Conservation (phyloP, 192 early-diverging fungal species). For the Coemansia sp. region DNA sequence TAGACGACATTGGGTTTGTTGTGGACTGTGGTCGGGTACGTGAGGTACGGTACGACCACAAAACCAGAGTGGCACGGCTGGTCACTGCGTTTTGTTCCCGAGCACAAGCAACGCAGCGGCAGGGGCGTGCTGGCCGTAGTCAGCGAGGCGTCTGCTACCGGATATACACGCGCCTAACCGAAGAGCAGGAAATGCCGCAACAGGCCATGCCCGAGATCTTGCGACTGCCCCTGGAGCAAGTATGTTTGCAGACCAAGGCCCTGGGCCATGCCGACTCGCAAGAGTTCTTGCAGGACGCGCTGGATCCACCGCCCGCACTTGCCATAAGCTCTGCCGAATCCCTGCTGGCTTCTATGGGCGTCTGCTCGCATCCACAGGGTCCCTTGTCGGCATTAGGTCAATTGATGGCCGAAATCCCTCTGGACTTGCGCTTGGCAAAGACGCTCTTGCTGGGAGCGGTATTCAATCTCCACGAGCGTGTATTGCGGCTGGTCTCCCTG, state of each 20-base stretch:
- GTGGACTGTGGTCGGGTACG: constrained; percentile 70
- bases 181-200: constrained; percentile 56
- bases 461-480: constrained; percentile 70
- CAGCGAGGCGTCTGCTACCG: constrained; percentile 74
- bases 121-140: constrained; percentile 83
- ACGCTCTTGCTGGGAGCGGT: constrained; percentile 72
- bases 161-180: constrained; percentile 58
- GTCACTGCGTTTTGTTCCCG: constrained; percentile 53
- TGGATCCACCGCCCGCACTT: constrained; percentile 64
- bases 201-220: constrained; percentile 75
- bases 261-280: constrained; percentile 62
- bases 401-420: constrained; percentile 68
- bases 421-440: constrained; percentile 76
- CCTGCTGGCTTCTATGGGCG: constrained; percentile 61
- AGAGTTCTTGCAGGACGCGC: constrained; percentile 55
- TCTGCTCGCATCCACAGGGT: constrained; percentile 48
- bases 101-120: constrained; percentile 64
- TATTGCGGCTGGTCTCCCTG: constrained; percentile 65
- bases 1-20: constrained; percentile 71
- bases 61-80: constrained; percentile 61
- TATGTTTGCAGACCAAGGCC: constrained; percentile 69
- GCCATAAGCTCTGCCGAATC: constrained; percentile 59
- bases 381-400: constrained; percentile 68
- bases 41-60: constrained; percentile 56
- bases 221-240: constrained; percentile 78